Conservation (phyloP, 208 protist genomes). For the Trypanosomatidae sp. region DNA sequence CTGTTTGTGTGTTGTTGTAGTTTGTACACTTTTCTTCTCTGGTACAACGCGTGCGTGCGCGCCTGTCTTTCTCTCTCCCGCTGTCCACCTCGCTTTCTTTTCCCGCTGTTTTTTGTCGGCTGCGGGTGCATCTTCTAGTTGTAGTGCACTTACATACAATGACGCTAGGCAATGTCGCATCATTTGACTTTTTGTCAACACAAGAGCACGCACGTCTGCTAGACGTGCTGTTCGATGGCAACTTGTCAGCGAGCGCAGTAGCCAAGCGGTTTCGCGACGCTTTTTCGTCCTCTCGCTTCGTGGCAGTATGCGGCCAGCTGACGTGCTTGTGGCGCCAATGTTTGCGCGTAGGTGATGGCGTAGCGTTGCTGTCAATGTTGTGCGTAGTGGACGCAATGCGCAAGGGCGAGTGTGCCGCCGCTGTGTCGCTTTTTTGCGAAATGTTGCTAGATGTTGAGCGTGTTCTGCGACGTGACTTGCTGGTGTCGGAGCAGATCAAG, state of each 20-base stretch:
- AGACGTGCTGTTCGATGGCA: slow-evolving; percentile 15
- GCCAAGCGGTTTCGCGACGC: slow-evolving; percentile 41
- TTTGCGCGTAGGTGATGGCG: slow-evolving; percentile 25
- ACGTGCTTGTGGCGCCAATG: slow-evolving; percentile 18
- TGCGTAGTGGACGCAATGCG: slow-evolving; percentile 41
- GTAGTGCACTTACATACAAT: too few relatives aligned
- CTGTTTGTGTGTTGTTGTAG: too few relatives aligned
- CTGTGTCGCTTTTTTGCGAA: slow-evolving; percentile 46
- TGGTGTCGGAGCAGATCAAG: slow-evolving; percentile 50
- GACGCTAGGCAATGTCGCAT: too few relatives aligned
- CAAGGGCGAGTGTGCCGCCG: slow-evolving; percentile 25
- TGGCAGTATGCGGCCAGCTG: slow-evolving; percentile 20
- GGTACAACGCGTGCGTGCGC: too few relatives aligned
- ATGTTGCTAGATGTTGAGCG: slow-evolving; percentile 50
- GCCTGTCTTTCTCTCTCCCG: too few relatives aligned
- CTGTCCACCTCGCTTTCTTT: too few relatives aligned
- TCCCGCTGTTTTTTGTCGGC: too few relatives aligned
- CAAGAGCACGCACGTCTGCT: slow-evolving; percentile 8
- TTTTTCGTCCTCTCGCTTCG: slow-evolving; percentile 18
- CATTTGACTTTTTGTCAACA: slow-evolving; percentile 10
- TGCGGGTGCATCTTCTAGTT: too few relatives aligned
- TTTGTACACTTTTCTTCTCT: too few relatives aligned
- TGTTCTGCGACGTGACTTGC: slow-evolving; percentile 48
- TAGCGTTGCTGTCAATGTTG: slow-evolving; percentile 28
- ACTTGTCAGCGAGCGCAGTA: slow-evolving; percentile 15